A percentile compares a stretch with the other conserved stretches of the same genome.
Conservation (phyloP, 306 rosid genomes). For the Trifolium dubium region DNA sequence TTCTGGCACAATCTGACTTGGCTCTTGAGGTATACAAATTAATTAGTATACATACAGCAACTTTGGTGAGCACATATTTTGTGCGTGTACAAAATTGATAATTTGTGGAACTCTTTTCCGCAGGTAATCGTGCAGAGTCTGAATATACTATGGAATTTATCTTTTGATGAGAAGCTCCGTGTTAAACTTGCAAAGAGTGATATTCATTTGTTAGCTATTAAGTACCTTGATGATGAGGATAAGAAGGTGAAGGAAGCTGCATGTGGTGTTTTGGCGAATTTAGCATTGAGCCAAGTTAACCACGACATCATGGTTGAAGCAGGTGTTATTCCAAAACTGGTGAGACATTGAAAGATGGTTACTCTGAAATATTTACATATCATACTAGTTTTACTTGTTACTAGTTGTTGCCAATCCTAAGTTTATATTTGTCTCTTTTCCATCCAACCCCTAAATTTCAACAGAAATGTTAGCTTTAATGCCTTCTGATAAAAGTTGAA, state of each 20-base stretch:
- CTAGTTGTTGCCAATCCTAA: no score
- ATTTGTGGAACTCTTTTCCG: conserved; percentile 35
- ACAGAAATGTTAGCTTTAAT: neutral
- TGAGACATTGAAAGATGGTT: conserved; percentile 48
- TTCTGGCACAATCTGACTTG: conserved; percentile 65
- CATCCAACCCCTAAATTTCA: neutral
- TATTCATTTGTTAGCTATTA: conserved; percentile 60
- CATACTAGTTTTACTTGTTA: conserved; percentile 6
- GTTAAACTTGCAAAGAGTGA: conserved; percentile 61
- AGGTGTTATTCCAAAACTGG: conserved; percentile 85
- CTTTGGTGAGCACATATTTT: conserved; percentile 34
- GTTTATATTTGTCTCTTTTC: neutral
- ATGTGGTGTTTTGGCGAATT: conserved; percentile 80
- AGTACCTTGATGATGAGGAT: conserved; percentile 77
- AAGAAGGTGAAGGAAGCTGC: conserved; percentile 81
- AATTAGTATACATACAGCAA: conserved; percentile 14
- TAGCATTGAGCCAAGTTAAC: conserved; percentile 66
- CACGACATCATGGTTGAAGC: conserved; percentile 78
- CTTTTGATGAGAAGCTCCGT: conserved; percentile 77
- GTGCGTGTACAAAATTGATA: conserved; percentile 48
- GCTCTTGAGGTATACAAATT: conserved; percentile 61
- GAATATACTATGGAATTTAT: conserved; percentile 79
- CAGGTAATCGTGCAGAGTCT: conserved; percentile 90
- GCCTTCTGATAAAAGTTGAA: neutral
- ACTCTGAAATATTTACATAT: conserved; percentile 21